These are phyloP conservation scores for Astragalus membranaceus DNA, from an alignment of 306 rosid genomes.

Conservation along the genomic window DNA sequence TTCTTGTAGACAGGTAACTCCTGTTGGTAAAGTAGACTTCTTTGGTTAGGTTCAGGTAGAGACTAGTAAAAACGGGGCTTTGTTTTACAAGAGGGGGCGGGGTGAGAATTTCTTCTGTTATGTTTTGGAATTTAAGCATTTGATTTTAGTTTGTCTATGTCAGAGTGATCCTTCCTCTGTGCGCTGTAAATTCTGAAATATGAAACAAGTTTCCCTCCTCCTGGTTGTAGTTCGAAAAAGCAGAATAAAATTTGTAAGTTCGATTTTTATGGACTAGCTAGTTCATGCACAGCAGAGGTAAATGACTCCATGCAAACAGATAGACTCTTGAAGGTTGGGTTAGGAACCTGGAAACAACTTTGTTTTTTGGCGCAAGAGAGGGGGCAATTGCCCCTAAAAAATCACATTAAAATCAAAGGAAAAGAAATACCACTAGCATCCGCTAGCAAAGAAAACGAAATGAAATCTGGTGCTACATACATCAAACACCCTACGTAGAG, in stretches of 20 bases:
- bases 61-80: slow-evolving; percentile 22
- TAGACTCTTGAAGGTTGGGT: background rate
- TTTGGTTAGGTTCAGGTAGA: slow-evolving; percentile 30
- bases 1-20: slow-evolving; percentile 14
- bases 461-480: too few relatives aligned
- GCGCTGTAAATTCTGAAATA: slow-evolving; percentile 22
- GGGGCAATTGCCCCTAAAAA: too few relatives aligned
- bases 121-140: slow-evolving; percentile 24
- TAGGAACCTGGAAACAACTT: background rate
- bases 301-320: background rate
- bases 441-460: too few relatives aligned
- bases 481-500: too few relatives aligned
- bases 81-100: slow-evolving; percentile 19
- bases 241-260: slow-evolving; percentile 6
- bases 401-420: too few relatives aligned
- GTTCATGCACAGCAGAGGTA: background rate
- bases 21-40: slow-evolving; percentile 29
- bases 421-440: too few relatives aligned
- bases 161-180: slow-evolving; percentile 9
- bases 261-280: background rate
- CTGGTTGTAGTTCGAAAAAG: background rate
- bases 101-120: slow-evolving; percentile 19
- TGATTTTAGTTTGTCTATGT: slow-evolving; percentile 1
- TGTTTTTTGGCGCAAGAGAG: too few relatives aligned
- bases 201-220: slow-evolving; percentile 15